Evolutionary conservation across 2,329 filamentous ascomycete species (phyloP).

Genomic region (Cordyceps sp.): DNA sequence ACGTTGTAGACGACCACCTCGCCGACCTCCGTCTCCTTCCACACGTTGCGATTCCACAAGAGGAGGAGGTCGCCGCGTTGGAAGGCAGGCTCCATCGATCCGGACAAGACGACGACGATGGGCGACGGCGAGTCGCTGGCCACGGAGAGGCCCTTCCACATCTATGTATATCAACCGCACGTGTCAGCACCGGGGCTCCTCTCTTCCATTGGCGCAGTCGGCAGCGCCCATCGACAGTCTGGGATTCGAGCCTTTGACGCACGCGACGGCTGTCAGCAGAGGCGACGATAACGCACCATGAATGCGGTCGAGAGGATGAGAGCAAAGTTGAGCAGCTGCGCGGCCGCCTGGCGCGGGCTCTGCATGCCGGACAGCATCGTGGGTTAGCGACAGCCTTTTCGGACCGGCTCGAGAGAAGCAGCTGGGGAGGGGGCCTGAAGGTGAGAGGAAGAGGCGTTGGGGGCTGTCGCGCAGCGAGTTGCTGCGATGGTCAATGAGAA

Average conservation of each 20-base stretch:
- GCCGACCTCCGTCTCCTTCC: constrained; percentile 37
- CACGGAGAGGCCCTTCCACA: constrained; percentile 81
- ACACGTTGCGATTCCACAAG: constrained; percentile 55
- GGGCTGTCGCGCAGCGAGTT: no score
- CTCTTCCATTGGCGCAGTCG: no score
- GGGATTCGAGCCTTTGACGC: not conserved
- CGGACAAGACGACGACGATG: constrained; percentile 70
- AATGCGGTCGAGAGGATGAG: constrained; percentile 83
- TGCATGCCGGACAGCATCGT: constrained; percentile 57
- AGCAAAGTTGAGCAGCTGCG: constrained; percentile 78
- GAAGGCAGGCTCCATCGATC: constrained; percentile 74
- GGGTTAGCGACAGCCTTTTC: not conserved
- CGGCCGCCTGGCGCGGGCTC: constrained; percentile 66
- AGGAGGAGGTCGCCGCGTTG: constrained; percentile 62
- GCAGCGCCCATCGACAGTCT: not conserved
- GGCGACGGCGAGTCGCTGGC: constrained; percentile 58
- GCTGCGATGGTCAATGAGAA: no score
- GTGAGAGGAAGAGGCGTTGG: not conserved
- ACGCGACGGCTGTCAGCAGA: no score
- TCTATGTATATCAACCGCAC: no score
- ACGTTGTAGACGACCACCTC: constrained; percentile 60
- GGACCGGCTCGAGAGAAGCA: not conserved
- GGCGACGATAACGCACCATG: constrained; percentile 39
- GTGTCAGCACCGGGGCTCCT: no score
- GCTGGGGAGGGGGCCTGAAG: not conserved